phyloP scores from a whole-genome alignment of 129 eudicot genomes.

The Logfia minima region DNA sequence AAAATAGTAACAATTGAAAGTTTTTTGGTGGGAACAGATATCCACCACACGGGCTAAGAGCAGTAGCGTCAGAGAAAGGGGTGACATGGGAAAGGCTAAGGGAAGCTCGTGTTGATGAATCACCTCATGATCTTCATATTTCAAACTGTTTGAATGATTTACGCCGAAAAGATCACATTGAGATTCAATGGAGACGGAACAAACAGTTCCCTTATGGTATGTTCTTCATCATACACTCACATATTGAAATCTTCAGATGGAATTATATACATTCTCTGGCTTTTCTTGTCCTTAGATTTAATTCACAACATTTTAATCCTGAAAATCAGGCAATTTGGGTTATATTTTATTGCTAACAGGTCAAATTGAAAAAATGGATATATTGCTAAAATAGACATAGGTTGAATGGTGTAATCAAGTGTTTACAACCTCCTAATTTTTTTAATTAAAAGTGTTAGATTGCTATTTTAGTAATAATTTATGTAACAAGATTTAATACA shows the following conservation, averaged over 20 bases:
- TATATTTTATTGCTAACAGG: not conserved
- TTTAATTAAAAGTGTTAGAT: too few species aligned
- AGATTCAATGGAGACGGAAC: constrained; percentile 86
- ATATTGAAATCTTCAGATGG: not conserved
- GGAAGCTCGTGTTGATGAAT: constrained; percentile 54
- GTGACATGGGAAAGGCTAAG: constrained; percentile 75
- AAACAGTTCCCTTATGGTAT: constrained; percentile 78
- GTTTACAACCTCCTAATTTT: not conserved
- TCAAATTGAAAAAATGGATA: too few species aligned
- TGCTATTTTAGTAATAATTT: not conserved
- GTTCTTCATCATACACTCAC: not conserved
- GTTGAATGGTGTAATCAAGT: not conserved
- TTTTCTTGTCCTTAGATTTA: not conserved
- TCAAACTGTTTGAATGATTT: constrained; percentile 61
- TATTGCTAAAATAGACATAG: not conserved
- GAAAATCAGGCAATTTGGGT: not conserved
- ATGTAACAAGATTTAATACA: too few species aligned
- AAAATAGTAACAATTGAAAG: not conserved
- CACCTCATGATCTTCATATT: constrained; percentile 57
- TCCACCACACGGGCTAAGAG: constrained; percentile 75
- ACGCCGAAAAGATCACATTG: constrained; percentile 70
- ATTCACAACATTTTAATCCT: not conserved
- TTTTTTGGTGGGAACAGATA: constrained; percentile 41
- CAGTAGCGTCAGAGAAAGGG: constrained; percentile 52
- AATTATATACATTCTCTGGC: not conserved